Evolutionary conservation across 2,329 filamentous ascomycete genomes (phyloP).

Genomic region (Colletotrichum sp.): DNA sequence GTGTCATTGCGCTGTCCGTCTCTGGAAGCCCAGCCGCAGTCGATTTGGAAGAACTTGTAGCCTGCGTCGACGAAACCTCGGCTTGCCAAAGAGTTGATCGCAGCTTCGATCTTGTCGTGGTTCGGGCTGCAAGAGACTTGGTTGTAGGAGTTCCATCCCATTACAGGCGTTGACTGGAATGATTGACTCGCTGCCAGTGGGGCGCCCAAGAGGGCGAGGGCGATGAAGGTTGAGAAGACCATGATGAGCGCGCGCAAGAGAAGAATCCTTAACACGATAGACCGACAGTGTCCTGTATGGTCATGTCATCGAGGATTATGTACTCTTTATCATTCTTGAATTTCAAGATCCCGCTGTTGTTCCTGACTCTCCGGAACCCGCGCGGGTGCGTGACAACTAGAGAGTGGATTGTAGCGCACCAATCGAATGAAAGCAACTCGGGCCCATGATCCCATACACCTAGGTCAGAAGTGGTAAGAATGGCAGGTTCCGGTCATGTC

Average conservation of each 20-base stretch:
- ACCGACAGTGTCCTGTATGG: neutral
- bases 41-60: neutral
- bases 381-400: neutral
- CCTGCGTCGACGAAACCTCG: neutral
- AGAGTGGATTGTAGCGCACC: neutral
- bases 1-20: neutral
- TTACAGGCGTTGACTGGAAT: neutral
- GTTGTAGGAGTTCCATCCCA: neutral
- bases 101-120: neutral
- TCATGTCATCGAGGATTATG: neutral
- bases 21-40: neutral
- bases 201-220: neutral
- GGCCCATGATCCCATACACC: neutral
- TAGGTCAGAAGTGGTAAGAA: neutral
- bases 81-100: neutral
- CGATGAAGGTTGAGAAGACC: neutral
- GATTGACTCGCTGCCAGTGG: neutral
- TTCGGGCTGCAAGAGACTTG: neutral
- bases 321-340: neutral
- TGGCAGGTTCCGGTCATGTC: neutral
- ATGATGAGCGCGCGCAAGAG: neutral
- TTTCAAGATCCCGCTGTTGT: neutral
- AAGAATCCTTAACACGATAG: neutral
- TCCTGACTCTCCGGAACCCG: neutral
- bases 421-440: neutral